These are phyloP conservation scores for Tricholoma terreum DNA, from an alignment of 768 basidiomycete species.

Conservation along the genomic window DNA sequence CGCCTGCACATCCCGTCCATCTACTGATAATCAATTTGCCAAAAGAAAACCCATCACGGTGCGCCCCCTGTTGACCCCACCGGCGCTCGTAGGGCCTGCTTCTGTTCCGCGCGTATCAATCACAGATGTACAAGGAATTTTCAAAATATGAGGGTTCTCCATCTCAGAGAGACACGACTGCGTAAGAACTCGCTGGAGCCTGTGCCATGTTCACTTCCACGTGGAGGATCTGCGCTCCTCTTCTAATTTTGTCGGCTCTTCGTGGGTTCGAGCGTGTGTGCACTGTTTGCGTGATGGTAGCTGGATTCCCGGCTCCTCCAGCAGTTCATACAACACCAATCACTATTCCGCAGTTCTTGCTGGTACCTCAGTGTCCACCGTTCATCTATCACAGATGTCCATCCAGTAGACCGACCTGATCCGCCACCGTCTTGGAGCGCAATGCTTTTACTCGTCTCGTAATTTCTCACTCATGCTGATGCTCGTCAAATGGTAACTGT, in stretches of 20 bases:
- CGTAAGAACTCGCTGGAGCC: background rate
- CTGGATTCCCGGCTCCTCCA: background rate
- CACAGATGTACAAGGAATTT: background rate
- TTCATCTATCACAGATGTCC: background rate
- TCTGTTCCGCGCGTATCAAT: background rate
- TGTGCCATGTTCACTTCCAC: background rate
- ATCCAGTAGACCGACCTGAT: background rate
- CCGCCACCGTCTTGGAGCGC: background rate
- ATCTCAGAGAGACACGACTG: background rate
- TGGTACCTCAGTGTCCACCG: background rate
- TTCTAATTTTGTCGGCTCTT: background rate
- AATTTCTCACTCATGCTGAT: background rate
- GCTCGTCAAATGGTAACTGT: background rate
- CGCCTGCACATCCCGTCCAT: background rate
- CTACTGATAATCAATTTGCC: background rate
- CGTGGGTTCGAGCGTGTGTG: background rate
- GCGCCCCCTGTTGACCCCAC: background rate
- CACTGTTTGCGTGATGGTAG: background rate
- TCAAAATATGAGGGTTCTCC: background rate
- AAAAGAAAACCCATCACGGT: background rate
- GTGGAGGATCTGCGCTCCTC: background rate
- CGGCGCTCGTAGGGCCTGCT: background rate
- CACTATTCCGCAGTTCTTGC: background rate
- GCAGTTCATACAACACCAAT: background rate
- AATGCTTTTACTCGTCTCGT: background rate